Percentiles rank a stretch among this genome's conserved stretches.
Conservation (phyloP, 1,139 yeast species). For the Suhomyces bokatorum region DNA sequence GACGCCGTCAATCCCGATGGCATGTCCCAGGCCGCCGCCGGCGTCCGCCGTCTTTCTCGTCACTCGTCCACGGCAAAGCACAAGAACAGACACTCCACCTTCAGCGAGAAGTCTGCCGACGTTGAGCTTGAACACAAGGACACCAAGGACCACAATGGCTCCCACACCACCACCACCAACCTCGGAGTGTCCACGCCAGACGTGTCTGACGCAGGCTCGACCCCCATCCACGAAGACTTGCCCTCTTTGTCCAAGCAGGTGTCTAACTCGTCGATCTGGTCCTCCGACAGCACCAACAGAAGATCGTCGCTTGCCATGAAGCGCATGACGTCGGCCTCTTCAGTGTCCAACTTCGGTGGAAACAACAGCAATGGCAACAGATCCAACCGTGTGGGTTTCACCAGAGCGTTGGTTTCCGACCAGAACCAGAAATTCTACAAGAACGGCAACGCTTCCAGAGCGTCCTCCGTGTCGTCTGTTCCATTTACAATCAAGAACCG, state of each 20-base stretch:
- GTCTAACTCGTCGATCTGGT: conserved; percentile 42
- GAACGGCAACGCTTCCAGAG: conserved; percentile 25
- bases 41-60: conserved; percentile 17
- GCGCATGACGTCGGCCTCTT: conserved; percentile 35
- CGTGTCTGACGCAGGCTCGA: conserved; percentile 8
- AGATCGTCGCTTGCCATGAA: conserved; percentile 33
- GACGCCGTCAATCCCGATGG: conserved; percentile 2
- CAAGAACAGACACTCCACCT: conserved; percentile 11
- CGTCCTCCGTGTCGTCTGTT: conserved; percentile 17
- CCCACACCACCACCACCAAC: conserved; percentile 10
- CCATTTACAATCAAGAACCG: conserved; percentile 27
- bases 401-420: conserved; percentile 43
- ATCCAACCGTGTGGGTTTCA: conserved; percentile 40
- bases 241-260: conserved; percentile 31
- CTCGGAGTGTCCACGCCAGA: conserved; percentile 9
- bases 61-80: conserved; percentile 11
- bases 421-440: conserved; percentile 27
- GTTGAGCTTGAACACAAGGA: conserved; percentile 9
- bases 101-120: conserved; percentile 11
- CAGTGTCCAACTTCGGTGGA: conserved; percentile 31
- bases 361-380: conserved; percentile 9
- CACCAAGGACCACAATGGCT: conserved; percentile 8
- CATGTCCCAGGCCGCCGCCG: conserved; percentile 5
- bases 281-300: conserved; percentile 34
- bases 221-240: conserved; percentile 11